These are phyloP conservation scores for Stentor coeruleus DNA, from an alignment of 73 alveolate genomes.

Conservation along the genomic window DNA sequence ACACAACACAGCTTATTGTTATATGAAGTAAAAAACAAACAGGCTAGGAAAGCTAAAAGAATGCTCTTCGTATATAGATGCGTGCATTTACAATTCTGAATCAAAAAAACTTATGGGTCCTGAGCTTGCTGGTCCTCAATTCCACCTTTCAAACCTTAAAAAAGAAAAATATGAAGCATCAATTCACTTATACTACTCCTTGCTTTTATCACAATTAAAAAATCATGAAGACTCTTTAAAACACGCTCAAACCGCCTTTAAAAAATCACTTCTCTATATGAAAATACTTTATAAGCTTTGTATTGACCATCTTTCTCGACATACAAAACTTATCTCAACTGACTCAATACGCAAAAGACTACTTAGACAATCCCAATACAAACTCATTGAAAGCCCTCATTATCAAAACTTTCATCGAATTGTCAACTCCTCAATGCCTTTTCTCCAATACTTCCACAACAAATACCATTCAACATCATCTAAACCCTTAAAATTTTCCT, in stretches of 20 bases:
- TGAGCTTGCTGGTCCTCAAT: background rate
- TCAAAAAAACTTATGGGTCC: background rate
- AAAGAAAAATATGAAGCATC: slow-evolving; percentile 54
- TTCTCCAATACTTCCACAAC: background rate
- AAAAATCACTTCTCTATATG: background rate
- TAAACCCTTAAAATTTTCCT: background rate
- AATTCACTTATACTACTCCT: slow-evolving; percentile 60
- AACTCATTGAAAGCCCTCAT: slow-evolving; percentile 16
- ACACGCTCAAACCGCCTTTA: slow-evolving; percentile 44
- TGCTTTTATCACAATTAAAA: slow-evolving; percentile 48
- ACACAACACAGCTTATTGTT: slow-evolving; percentile 57
- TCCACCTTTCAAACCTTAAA: slow-evolving; percentile 25
- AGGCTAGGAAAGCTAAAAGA: slow-evolving; percentile 38
- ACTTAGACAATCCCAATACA: background rate
- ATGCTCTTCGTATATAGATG: slow-evolving; percentile 52
- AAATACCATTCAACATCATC: background rate
- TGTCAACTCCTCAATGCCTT: slow-evolving; percentile 5
- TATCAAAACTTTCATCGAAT: slow-evolving; percentile 3
- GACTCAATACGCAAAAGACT: slow-evolving; percentile 14
- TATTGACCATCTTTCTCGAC: background rate
- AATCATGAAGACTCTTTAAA: slow-evolving; percentile 57
- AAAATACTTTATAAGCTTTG: background rate
- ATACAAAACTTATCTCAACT: background rate
- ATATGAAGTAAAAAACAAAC: slow-evolving; percentile 37
- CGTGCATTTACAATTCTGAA: slow-evolving; percentile 37